A percentile compares a stretch with the other conserved stretches of the same genome.
These are phyloP conservation scores for Debaryomyces tyrocola DNA, from an alignment of 805 yeast species.

Conservation along the genomic window DNA sequence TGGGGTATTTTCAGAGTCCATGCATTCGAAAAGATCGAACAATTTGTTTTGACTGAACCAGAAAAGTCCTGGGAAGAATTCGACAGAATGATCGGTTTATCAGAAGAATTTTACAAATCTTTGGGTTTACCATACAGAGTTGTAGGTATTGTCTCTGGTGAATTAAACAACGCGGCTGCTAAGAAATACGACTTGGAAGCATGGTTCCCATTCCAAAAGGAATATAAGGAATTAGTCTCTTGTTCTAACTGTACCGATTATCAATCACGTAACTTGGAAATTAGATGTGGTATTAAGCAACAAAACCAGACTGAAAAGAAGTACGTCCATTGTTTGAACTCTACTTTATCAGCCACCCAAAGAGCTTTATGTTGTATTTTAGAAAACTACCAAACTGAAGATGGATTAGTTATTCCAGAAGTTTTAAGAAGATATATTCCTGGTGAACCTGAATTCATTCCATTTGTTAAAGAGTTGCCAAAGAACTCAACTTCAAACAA, in stretches of 20 bases:
- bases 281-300: constrained; percentile 97
- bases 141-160: constrained; percentile 98
- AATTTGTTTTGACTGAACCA: constrained; percentile 93
- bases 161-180: constrained; percentile 98
- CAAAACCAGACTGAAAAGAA: constrained; percentile 93
- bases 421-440: constrained; percentile 95
- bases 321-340: constrained; percentile 97
- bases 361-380: constrained; percentile 96
- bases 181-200: constrained; percentile 98
- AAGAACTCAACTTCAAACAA: constrained; percentile 87
- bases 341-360: constrained; percentile 96
- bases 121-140: constrained; percentile 94
- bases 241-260: constrained; percentile 99
- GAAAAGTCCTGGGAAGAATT: constrained; percentile 98
- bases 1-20: constrained; percentile 99
- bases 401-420: constrained; percentile 90
- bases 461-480: constrained; percentile 86
- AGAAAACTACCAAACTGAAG: constrained; percentile 97
- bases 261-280: constrained; percentile 97
- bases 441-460: constrained; percentile 97
- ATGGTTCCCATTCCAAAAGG: constrained; percentile 99
- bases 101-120: constrained; percentile 92
- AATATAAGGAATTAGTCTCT: constrained; percentile 95
- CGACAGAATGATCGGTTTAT: constrained; percentile 86
- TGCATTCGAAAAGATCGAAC: constrained; percentile 97